These are phyloP conservation scores for Neurospora sp. DNA, from an alignment of 495 filamentous ascomycete genomes.

Conservation along the genomic window DNA sequence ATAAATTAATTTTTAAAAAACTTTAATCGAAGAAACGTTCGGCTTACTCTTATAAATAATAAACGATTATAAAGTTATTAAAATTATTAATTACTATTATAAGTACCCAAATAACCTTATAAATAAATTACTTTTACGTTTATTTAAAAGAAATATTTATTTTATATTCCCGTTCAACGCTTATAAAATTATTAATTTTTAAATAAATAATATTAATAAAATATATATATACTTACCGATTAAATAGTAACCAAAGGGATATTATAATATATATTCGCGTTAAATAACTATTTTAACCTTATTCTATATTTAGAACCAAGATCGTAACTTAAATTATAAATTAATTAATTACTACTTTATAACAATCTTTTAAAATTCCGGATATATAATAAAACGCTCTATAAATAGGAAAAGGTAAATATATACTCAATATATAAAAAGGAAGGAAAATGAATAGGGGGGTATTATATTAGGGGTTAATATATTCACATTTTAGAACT, in stretches of 20 bases:
- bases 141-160: neutral
- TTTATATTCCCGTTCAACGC: neutral
- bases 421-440: neutral
- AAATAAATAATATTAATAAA: neutral
- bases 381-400: neutral
- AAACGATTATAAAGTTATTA: neutral
- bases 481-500: too few species aligned
- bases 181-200: neutral
- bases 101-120: neutral
- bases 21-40: neutral
- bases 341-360: neutral
- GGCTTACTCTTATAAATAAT: neutral
- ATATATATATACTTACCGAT: neutral
- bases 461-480: neutral
- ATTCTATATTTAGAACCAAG: neutral
- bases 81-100: neutral
- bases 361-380: neutral
- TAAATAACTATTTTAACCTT: neutral
- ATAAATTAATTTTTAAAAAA: neutral
- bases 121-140: neutral
- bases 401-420: neutral
- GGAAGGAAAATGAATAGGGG: neutral
- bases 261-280: neutral
- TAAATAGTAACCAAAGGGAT: neutral
- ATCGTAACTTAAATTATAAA: neutral